These are phyloP conservation scores for Cytospora leucostoma DNA, from an alignment of 2,329 filamentous ascomycete genomes.

Conservation along the genomic window DNA sequence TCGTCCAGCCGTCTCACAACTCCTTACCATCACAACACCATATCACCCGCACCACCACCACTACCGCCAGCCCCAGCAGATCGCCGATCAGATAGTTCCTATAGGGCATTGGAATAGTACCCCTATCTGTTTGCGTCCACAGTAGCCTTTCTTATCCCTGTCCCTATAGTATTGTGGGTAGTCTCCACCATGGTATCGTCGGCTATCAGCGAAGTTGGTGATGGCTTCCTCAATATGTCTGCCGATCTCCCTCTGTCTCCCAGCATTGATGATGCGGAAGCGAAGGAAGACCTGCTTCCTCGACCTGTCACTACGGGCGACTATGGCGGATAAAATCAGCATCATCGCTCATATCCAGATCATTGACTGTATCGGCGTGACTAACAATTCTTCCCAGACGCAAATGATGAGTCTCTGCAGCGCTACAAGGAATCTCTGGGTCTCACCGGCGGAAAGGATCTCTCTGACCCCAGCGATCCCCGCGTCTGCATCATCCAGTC, in stretches of 20 bases:
- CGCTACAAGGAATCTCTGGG: constrained; percentile 98
- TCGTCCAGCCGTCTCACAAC: neutral
- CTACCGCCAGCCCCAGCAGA: neutral
- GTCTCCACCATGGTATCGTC: neutral
- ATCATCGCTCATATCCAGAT: constrained; percentile 7
- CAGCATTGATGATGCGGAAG: neutral
- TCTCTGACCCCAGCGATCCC: constrained; percentile 77
- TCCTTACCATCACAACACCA: neutral
- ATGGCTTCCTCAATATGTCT: neutral
- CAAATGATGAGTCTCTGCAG: constrained; percentile 88
- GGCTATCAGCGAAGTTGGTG: neutral
- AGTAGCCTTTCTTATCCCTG: neutral
- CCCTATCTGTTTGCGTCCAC: neutral
- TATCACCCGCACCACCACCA: neutral
- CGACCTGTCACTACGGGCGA: neutral
- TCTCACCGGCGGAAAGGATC: constrained; percentile 70
- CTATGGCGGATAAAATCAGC: neutral
- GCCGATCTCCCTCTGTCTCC: neutral
- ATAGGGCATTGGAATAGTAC: neutral
- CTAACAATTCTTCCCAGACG: constrained; percentile 45
- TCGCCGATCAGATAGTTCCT: neutral
- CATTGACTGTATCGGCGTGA: neutral
- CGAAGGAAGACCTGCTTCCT: neutral
- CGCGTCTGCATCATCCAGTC: constrained; percentile 92
- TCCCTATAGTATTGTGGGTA: no score